Base-by-base conservation (phyloP, 371 early-diverging fungal species). In the Syncephalastrum monosporum region DNA sequence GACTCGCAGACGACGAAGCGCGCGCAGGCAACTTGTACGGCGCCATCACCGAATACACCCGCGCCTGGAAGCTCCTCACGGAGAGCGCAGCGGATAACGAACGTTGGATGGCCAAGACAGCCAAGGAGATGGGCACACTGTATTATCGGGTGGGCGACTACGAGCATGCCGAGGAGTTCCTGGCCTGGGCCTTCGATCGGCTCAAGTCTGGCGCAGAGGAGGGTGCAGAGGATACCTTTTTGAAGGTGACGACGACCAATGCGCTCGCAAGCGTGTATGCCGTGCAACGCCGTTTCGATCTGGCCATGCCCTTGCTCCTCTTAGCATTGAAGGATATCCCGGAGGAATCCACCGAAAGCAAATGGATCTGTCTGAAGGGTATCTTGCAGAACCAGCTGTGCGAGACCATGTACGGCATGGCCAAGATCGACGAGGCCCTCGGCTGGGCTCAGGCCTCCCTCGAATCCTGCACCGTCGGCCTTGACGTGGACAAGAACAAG, bases 401-500 rank as follows among this genome's bases (percentile, higher is more conserved):
- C 8, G 82, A 82, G 52, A 53, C 62, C 19, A 64, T 79, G 63
- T 82, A 64, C 63, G 82, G 70, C 0, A 48, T 72, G 53, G 71
- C 71, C 14, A 74, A 78, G 47, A 14, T 49, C 7, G 78, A 82
- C 3, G 79, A 77, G 50, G 69, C 78, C 1, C 57, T 82, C 62
- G 82, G 82, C 2, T 82, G 82, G 82, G 71, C 80, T 21, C 82
- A 82, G 45, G 67, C 74, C 19, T 67, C 80, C 5, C 62, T 82
- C n/a, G 63, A 59, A 24, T 65, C 74, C 1, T 67, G 71, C 19
- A 59, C 68, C 1, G 41, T 47, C 13, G 61, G 56, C 21, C 17
- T 47, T 48, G 15, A 54, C 0, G 19, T 24, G 7, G 21, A 38
- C 12, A 49, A 46, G 3, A 38, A 45, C 14, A 53, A 50, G 19